A percentile compares a stretch with the other conserved stretches of the same genome.
Conservation (phyloP, 2,329 filamentous ascomycete species). For the Stemphylium vesicarium region DNA sequence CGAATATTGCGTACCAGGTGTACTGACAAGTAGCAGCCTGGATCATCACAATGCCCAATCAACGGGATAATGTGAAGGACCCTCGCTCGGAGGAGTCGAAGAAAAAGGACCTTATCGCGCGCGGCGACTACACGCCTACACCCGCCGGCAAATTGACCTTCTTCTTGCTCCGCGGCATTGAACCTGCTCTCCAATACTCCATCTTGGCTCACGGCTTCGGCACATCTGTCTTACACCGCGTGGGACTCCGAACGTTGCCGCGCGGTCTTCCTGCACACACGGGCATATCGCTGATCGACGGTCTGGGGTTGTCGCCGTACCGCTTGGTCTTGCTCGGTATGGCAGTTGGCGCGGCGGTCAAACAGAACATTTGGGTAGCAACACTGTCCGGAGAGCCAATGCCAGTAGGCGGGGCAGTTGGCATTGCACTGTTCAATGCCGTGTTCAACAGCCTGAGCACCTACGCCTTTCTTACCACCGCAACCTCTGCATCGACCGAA, state of each 20-base stretch:
- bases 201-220: conserved; percentile 55
- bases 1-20: background rate
- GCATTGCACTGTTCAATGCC: conserved; percentile 61
- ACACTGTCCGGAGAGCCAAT: conserved; percentile 60
- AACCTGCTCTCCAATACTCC: conserved; percentile 57
- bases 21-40: background rate
- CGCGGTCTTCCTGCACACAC: conserved; percentile 51
- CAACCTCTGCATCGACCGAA: conserved; percentile 56
- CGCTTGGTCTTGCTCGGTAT: conserved; percentile 60
- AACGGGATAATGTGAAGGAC: conserved; percentile 15
- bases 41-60: background rate
- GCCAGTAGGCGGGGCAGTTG: conserved; percentile 50
- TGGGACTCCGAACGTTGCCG: conserved; percentile 55
- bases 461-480: conserved; percentile 59
- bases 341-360: conserved; percentile 59
- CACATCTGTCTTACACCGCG: conserved; percentile 51
- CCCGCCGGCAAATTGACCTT: conserved; percentile 51
- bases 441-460: conserved; percentile 62
- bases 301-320: conserved; percentile 58
- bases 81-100: conserved; percentile 40
- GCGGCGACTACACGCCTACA: conserved; percentile 51
- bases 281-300: conserved; percentile 49
- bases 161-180: conserved; percentile 55
- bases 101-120: conserved; percentile 47
- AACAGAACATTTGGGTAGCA: conserved; percentile 64